Evolutionary conservation across 306 rosid species (phyloP).

Genomic region (Acmispon strigosus): DNA sequence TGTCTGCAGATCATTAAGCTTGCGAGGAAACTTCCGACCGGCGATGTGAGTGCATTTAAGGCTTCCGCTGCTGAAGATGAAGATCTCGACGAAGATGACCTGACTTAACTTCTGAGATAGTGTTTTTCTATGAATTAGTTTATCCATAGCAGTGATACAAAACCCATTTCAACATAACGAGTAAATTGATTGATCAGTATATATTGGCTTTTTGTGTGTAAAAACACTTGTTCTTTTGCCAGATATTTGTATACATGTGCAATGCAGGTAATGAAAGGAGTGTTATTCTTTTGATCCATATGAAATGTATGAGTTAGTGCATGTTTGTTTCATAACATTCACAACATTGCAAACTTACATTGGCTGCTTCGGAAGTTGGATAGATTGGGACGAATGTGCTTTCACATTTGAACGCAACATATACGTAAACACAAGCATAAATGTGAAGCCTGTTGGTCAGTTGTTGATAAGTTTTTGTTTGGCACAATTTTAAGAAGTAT

Average conservation of each 20-base stretch:
- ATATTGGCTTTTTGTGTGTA: slow-evolving; percentile 18
- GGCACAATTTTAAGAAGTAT: too few relatives aligned
- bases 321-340: too few relatives aligned
- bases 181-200: slow-evolving; percentile 9
- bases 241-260: background rate
- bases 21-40: slow-evolving; percentile 85
- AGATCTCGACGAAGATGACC: slow-evolving; percentile 84
- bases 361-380: too few relatives aligned
- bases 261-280: background rate
- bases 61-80: slow-evolving; percentile 31
- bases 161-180: slow-evolving; percentile 1
- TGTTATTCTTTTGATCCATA: background rate
- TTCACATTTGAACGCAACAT: too few relatives aligned
- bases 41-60: slow-evolving; percentile 65
- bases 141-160: background rate
- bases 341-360: too few relatives aligned
- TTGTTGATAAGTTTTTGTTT: too few relatives aligned
- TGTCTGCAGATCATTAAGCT: slow-evolving; percentile 74
- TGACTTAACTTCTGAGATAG: slow-evolving; percentile 36
- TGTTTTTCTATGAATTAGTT: background rate
- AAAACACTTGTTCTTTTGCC: background rate
- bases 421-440: too few relatives aligned
- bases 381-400: too few relatives aligned
- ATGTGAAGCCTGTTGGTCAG: too few relatives aligned
- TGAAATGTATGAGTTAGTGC: background rate